phyloP scores from a whole-genome alignment of 2,329 filamentous ascomycete genomes.

The Pezicula carpinea region DNA sequence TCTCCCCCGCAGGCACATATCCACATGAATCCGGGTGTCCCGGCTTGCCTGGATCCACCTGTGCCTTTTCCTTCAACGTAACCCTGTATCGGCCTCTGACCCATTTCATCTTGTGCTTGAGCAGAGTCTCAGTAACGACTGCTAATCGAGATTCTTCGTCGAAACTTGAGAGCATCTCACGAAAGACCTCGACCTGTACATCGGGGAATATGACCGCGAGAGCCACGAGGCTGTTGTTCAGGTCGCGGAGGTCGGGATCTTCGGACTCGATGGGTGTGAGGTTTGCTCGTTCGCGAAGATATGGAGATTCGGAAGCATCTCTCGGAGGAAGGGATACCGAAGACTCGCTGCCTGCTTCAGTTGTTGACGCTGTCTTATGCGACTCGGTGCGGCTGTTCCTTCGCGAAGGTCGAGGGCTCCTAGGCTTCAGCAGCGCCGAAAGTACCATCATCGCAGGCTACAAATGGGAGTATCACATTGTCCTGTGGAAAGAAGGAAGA shows the following conservation, averaged over 20 bases:
- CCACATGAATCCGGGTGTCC: constrained; percentile 6
- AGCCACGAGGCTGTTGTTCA: constrained; percentile 65
- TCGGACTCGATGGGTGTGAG: constrained; percentile 44
- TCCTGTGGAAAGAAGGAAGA: constrained; percentile 4
- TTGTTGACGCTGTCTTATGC: constrained; percentile 19
- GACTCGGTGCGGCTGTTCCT: constrained; percentile 21
- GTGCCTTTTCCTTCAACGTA: constrained; percentile 28
- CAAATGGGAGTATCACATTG: constrained; percentile 18
- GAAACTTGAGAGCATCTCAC: constrained; percentile 73
- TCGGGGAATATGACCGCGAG: constrained; percentile 73
- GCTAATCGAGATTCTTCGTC: constrained; percentile 72
- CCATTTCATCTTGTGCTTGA: constrained; percentile 67
- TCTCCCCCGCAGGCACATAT: constrained; percentile 53
- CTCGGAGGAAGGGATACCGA: constrained; percentile 11
- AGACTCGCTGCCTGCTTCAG: constrained; percentile 29
- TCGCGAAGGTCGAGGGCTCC: constrained; percentile 29
- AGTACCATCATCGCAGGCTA: constrained; percentile 42
- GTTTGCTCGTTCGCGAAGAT: constrained; percentile 53
- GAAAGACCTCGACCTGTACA: constrained; percentile 76
- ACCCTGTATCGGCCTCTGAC: constrained; percentile 64
- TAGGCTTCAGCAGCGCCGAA: constrained; percentile 41
- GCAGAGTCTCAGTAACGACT: constrained; percentile 70
- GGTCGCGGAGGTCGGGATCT: constrained; percentile 58
- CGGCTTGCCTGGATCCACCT: constrained; percentile 18
- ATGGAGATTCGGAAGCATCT: constrained; percentile 27